Base-by-base conservation (phyloP, 2,329 filamentous ascomycete genomes). In the Fusarium neocosmosporiellum region DNA sequence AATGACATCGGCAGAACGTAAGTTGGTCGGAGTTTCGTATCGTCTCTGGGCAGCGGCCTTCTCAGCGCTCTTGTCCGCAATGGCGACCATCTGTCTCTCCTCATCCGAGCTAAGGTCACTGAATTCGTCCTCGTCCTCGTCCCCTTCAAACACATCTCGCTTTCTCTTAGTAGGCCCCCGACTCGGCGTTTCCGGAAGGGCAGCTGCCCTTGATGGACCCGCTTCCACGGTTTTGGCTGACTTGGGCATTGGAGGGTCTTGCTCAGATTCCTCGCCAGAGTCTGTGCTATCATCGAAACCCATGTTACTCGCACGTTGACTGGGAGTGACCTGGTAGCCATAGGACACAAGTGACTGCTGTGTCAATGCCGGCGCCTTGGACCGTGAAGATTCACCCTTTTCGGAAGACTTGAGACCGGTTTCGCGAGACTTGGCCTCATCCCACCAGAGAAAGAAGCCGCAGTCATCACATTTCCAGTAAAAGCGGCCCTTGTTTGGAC, bases 391-490 rank as follows among this genome's bases (percentile, higher is more conserved):
- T n/a, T 71, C 66, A 31, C 55, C 57, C 4, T 27, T 54, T 10
- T 68, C 57, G 11, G 71, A 53, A 9, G 60, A 33, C 6, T 48
- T 65, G 36, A 75, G 65, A 5, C 75, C 77, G 1, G 65, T 76
- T 71, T 84, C 79, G 6, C 80, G 78, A 22, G 69, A 60, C 36
- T 74, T 68, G 11, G 84, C 84, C 2, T 80, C 78, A 9, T 86
- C 81, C n/a, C 80, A 79, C 82, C 83, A 87, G 24, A 86, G 72
- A 66, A 86, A 88, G 73, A 87, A 86, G 8, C 74, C 62, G 75
- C 86, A 88, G 54, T 79, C 78, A 8, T 78, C 77, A 73, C 86
- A 87, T 11, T 78, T 81, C 77, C 82, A 86, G 74, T 86, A 87
- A 58, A 77, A 80, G 58, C 78, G 81, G 27, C 84, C 85, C 50